Evolutionary conservation across 2,329 filamentous ascomycete genomes (phyloP).

Genomic region (Xylariaceae sp.): DNA sequence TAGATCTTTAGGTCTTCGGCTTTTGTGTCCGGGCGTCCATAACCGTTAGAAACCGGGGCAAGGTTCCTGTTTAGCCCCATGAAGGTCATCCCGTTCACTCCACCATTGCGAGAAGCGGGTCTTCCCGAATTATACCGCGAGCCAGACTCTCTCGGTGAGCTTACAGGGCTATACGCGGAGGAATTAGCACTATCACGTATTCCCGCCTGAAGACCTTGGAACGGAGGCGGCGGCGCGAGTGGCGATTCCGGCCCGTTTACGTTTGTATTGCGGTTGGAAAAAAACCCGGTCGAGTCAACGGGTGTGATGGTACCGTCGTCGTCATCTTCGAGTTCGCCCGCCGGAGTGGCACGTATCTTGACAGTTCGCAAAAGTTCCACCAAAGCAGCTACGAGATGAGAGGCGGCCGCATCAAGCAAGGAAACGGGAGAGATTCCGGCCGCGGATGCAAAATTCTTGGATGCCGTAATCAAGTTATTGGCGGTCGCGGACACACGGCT

Average conservation of each 20-base stretch:
- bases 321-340: constrained; percentile 75
- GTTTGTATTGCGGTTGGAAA: constrained; percentile 58
- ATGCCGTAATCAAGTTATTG: constrained; percentile 92
- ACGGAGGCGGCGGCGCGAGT: constrained; percentile 56
- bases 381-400: constrained; percentile 82
- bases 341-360: constrained; percentile 78
- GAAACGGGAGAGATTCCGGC: constrained; percentile 91
- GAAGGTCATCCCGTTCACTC: constrained; percentile 41
- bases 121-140: constrained; percentile 49
- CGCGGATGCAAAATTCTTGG: constrained; percentile 85
- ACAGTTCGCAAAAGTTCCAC: constrained; percentile 83
- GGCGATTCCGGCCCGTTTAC: constrained; percentile 42
- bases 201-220: constrained; percentile 57
- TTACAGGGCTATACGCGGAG: constrained; percentile 74
- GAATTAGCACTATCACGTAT: constrained; percentile 66
- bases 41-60: constrained; percentile 43
- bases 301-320: constrained; percentile 69
- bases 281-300: constrained; percentile 69
- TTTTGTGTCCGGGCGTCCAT: constrained; percentile 42
- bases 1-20: constrained; percentile 67
- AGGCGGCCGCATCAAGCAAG: constrained; percentile 88
- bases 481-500: constrained; percentile 86
- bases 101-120: constrained; percentile 35
- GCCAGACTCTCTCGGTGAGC: constrained; percentile 65
- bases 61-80: constrained; percentile 39